Conservation (phyloP, 2,329 filamentous ascomycete genomes). For the Fusarium tanahbumbuense region DNA sequence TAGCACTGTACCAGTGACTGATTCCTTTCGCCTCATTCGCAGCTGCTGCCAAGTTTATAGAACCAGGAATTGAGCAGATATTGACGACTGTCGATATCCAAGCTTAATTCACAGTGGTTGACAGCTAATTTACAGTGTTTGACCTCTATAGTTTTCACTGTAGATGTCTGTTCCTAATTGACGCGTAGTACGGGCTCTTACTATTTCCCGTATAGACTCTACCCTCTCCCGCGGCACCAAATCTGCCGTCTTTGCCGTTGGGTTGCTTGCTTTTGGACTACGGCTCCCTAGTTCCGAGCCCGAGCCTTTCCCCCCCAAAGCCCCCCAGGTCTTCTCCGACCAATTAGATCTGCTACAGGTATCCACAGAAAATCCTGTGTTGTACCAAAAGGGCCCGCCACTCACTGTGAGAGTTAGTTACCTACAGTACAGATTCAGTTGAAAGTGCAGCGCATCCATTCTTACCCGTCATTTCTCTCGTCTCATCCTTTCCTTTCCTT, state of each 20-base stretch:
- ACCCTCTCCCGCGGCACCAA: not conserved
- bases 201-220: not conserved
- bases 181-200: not conserved
- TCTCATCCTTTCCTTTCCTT: constrained; percentile 16
- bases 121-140: not conserved
- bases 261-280: constrained; percentile 35
- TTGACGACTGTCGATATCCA: not conserved
- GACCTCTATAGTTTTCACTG: too few relatives aligned
- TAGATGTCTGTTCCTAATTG: not conserved
- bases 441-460: not conserved
- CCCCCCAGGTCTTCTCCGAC: not conserved
- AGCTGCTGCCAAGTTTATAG: constrained; percentile 25
- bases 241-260: constrained; percentile 44
- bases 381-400: constrained; percentile 15
- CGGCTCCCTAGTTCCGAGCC: constrained; percentile 45
- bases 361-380: constrained; percentile 39
- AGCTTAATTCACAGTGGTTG: not conserved
- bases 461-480: constrained; percentile 10
- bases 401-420: constrained; percentile 12
- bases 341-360: not conserved
- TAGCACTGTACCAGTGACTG: constrained; percentile 25
- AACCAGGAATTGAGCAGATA: not conserved
- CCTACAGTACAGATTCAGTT: not conserved
- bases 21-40: constrained; percentile 35
- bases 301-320: constrained; percentile 24